Conservation (phyloP, 192 early-diverging fungal species). For the Rhizophagus clarus region DNA sequence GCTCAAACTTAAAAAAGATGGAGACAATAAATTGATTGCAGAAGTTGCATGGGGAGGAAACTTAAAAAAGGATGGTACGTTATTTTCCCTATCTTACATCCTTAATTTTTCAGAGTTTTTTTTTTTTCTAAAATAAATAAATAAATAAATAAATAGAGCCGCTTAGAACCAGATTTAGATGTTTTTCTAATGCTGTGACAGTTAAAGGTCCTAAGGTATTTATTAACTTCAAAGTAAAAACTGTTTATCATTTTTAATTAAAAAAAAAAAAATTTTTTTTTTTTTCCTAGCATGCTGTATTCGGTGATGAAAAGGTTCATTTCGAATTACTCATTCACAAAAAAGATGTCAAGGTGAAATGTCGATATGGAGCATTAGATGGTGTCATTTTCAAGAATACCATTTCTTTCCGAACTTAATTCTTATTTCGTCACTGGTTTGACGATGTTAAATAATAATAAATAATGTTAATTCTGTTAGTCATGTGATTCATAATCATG, state of each 20-base stretch:
- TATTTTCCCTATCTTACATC: not conserved
- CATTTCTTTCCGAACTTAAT: not conserved
- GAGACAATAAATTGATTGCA: not conserved
- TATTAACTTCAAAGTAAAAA: not conserved
- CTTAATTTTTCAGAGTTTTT: not conserved
- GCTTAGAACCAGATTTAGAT: not conserved
- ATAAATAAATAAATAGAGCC: conserved; percentile 8
- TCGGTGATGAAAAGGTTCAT: not conserved
- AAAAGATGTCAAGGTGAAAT: conserved; percentile 1
- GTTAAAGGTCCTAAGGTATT: conserved; percentile 1
- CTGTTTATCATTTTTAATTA: not conserved
- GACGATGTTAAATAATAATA: too few species aligned
- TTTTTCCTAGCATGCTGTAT: not conserved
- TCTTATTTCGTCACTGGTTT: not conserved
- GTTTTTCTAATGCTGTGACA: conserved; percentile 2
- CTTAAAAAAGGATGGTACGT: not conserved
- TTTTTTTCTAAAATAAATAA: conserved; percentile 1
- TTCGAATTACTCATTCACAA: not conserved
- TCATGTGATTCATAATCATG: too few species aligned
- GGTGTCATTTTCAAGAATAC: not conserved
- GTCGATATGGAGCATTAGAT: not conserved
- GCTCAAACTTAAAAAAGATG: not conserved
- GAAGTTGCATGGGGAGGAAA: not conserved
- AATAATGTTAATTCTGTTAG: too few species aligned
- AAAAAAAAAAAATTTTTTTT: too few species aligned